Conservation (phyloP, 441 rosid genomes). For the Gossypium gossypioides region DNA sequence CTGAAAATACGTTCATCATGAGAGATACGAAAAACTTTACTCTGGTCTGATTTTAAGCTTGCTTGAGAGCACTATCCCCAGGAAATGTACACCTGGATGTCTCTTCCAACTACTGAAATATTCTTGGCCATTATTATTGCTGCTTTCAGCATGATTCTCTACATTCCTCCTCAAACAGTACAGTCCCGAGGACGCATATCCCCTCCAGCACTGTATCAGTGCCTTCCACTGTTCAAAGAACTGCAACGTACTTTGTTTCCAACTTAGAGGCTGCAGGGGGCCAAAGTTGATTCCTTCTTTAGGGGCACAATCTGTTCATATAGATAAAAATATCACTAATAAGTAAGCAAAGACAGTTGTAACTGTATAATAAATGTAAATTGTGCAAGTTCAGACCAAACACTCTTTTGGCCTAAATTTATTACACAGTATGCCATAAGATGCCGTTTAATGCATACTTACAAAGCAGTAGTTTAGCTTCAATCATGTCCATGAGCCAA, state of each 20-base stretch:
- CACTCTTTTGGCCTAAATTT: neutral
- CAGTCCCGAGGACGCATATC: conserved; percentile 59
- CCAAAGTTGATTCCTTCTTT: conserved; percentile 16
- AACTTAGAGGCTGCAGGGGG: conserved; percentile 19
- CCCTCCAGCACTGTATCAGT: conserved; percentile 33
- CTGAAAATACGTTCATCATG: no score
- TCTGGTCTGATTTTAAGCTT: no score
- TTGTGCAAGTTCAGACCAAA: neutral
- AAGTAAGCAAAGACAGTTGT: neutral
- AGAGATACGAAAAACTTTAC: no score
- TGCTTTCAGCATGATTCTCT: conserved; percentile 18
- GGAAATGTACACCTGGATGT: neutral
- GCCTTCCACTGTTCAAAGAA: conserved; percentile 17
- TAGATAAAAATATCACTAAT: neutral
- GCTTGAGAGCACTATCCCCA: no score
- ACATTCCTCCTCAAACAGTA: conserved; percentile 61
- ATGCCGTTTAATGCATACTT: neutral
- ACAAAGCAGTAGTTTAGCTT: neutral
- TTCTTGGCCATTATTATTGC: conserved; percentile 27
- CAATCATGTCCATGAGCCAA: neutral
- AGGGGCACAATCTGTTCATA: conserved; percentile 24
- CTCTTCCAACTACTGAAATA: conserved; percentile 63
- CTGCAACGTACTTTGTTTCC: conserved; percentile 8
- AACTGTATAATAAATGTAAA: neutral
- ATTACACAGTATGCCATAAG: neutral